phyloP scores from a whole-genome alignment of 441 rosid species.

The Erysimum cheiri region DNA sequence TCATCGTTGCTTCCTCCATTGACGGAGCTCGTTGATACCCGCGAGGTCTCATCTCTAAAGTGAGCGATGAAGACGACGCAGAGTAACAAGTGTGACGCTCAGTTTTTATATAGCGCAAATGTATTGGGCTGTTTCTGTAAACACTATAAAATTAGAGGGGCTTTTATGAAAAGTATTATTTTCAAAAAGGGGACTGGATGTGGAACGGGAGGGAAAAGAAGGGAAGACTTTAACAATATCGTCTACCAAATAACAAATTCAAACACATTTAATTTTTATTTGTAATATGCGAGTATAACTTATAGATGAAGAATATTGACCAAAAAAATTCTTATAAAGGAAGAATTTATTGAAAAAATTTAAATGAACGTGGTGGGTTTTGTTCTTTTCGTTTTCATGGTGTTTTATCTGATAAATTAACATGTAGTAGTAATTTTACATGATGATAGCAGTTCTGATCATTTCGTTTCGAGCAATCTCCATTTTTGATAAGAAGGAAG shows the following conservation, averaged over 20 bases:
- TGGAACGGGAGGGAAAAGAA: slow-evolving; percentile 45
- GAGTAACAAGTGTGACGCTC: slow-evolving; percentile 29
- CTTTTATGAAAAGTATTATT: background rate
- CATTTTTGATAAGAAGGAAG: background rate
- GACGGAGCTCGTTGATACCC: slow-evolving; percentile 43
- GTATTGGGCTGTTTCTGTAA: slow-evolving; percentile 14
- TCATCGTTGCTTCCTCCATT: slow-evolving; percentile 31
- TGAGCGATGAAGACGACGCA: slow-evolving; percentile 28
- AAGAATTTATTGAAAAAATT: background rate
- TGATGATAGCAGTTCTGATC: background rate
- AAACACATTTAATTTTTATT: slow-evolving; percentile 6
- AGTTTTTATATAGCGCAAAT: background rate
- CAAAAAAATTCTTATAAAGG: background rate
- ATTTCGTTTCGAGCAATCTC: slow-evolving; percentile 1
- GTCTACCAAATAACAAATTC: slow-evolving; percentile 10
- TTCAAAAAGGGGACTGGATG: slow-evolving; percentile 6
- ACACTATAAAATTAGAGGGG: background rate
- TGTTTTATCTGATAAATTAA: background rate
- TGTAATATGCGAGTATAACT: background rate
- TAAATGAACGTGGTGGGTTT: background rate
- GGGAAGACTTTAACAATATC: background rate
- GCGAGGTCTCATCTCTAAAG: slow-evolving; percentile 41
- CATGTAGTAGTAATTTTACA: background rate
- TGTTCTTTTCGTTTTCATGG: background rate
- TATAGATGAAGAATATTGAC: background rate